phyloP scores from a whole-genome alignment of 106 monocot species.

The Dioscorea alata region DNA sequence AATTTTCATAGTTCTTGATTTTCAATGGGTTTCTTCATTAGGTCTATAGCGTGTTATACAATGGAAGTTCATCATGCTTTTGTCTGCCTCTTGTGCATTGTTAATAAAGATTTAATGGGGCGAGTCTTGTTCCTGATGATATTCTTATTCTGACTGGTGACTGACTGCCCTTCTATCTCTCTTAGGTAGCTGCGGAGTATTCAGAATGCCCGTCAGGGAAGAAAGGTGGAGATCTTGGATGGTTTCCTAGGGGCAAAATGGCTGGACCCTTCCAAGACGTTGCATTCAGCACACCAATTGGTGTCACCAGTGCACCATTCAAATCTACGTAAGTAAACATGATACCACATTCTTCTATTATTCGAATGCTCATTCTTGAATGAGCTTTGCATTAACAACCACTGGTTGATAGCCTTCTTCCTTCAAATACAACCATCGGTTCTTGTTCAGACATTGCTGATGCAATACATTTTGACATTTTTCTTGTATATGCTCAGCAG shows the following conservation, averaged over 20 bases:
- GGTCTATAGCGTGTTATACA: too few relatives aligned
- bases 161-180: too few relatives aligned
- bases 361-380: not conserved
- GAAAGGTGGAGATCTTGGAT: constrained; percentile 99
- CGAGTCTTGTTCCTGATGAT: too few relatives aligned
- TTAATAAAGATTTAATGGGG: too few relatives aligned
- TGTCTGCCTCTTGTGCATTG: too few relatives aligned
- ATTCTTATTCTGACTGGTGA: too few relatives aligned
- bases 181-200: constrained; percentile 78
- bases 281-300: constrained; percentile 80
- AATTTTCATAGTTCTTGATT: too few relatives aligned
- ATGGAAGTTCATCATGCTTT: too few relatives aligned
- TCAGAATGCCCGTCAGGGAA: constrained; percentile 98
- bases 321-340: constrained; percentile 78
- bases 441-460: not conserved
- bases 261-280: constrained; percentile 98
- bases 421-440: not conserved
- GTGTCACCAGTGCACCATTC: constrained; percentile 86
- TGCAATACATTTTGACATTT: too few relatives aligned
- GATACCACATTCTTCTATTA: not conserved
- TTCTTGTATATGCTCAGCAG: too few relatives aligned
- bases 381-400: not conserved
- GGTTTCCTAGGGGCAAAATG: constrained; percentile 99
- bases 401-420: not conserved
- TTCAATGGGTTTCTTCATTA: too few relatives aligned